Conservation (phyloP, 2,329 filamentous ascomycete species). For the Pestalotiopsis sp. region DNA sequence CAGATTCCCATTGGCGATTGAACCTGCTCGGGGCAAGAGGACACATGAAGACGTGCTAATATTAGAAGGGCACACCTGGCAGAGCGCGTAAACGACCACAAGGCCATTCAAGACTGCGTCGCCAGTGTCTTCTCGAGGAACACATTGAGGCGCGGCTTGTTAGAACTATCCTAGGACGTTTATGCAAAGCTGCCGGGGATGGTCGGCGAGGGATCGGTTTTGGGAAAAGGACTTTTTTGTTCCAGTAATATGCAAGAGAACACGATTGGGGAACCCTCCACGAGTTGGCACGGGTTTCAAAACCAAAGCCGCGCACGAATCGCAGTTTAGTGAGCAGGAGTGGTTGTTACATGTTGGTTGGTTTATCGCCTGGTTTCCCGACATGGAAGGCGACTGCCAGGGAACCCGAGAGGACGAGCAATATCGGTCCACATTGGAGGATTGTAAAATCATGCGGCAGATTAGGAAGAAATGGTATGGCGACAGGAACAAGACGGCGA, state of each 20-base stretch:
- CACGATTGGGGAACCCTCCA: background rate
- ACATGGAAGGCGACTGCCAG: slow-evolving; percentile 2
- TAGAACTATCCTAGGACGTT: slow-evolving; percentile 10
- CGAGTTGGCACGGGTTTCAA: background rate
- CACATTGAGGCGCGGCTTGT: slow-evolving; percentile 13
- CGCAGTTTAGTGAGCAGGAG: background rate
- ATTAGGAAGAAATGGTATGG: slow-evolving; percentile 9
- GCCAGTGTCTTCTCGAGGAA: background rate
- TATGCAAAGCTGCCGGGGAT: slow-evolving; percentile 7
- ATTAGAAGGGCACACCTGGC: background rate
- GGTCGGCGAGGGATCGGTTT: slow-evolving; percentile 6
- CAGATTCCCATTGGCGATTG: background rate
- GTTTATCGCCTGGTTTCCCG: background rate
- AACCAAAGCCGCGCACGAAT: slow-evolving; percentile 6
- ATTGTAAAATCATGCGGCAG: slow-evolving; percentile 16
- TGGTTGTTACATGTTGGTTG: slow-evolving; percentile 9
- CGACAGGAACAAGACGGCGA: background rate
- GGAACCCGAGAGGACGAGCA: background rate
- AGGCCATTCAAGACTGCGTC: background rate
- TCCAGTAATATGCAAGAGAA: slow-evolving; percentile 7
- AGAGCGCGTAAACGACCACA: background rate
- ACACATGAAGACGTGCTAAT: background rate
- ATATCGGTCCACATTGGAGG: background rate
- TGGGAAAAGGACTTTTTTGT: background rate
- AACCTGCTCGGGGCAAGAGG: background rate